Conservation (phyloP, 768 basidiomycete genomes). For the Coprinopsis sp. region DNA sequence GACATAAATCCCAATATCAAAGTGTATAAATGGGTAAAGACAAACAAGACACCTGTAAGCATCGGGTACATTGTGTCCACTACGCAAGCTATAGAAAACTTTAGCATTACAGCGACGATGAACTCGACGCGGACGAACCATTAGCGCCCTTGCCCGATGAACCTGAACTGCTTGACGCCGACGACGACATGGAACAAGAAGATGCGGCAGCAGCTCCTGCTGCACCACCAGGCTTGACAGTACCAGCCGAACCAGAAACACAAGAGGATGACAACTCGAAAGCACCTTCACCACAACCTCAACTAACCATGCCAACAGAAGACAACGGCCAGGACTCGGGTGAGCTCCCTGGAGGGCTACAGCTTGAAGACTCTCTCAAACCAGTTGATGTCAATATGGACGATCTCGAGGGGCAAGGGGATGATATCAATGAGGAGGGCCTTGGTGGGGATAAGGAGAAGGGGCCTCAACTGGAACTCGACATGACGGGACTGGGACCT, state of each 20-base stretch:
- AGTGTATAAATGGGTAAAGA: constrained; percentile 75
- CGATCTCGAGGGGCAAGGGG: constrained; percentile 32
- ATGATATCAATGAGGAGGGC: too few species aligned
- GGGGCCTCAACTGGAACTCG: constrained; percentile 45
- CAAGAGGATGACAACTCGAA: constrained; percentile 44
- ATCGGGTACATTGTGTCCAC: not conserved
- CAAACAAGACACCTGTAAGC: constrained; percentile 17
- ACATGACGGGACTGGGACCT: constrained; percentile 60
- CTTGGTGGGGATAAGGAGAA: too few species aligned
- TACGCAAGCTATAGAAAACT: constrained; percentile 1
- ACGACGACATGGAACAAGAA: constrained; percentile 73
- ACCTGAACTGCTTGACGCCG: constrained; percentile 68
- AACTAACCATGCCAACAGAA: constrained; percentile 51
- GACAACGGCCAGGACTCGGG: constrained; percentile 18
- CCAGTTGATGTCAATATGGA: constrained; percentile 45
- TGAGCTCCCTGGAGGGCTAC: constrained; percentile 36
- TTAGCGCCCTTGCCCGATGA: constrained; percentile 77
- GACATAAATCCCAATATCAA: constrained; percentile 55
- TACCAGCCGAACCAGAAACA: constrained; percentile 24
- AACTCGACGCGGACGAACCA: constrained; percentile 74
- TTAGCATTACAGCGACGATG: constrained; percentile 87
- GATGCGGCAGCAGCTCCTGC: constrained; percentile 41
- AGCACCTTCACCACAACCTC: constrained; percentile 64
- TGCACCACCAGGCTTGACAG: constrained; percentile 23
- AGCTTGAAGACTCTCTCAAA: constrained; percentile 55